phyloP scores from a whole-genome alignment of 176 grass and related monocot species.

The Oryza coarctata region DNA sequence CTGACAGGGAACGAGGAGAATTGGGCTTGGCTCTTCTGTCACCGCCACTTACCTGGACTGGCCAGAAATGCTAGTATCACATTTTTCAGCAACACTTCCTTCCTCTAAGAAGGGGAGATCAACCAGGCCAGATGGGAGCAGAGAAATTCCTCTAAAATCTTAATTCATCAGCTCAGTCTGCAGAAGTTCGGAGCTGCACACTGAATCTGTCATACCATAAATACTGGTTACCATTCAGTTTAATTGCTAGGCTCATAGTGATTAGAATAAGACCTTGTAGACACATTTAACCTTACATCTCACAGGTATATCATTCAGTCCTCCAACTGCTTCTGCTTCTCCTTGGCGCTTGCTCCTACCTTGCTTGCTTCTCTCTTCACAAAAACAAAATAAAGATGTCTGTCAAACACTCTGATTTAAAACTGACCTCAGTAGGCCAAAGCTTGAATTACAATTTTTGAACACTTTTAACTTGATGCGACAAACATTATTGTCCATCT shows the following conservation, averaged over 20 bases:
- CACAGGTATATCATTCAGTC: not conserved
- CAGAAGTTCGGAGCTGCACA: no score
- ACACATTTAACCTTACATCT: not conserved
- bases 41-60: not conserved
- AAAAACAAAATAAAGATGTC: not conserved
- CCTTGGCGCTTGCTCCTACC: not conserved
- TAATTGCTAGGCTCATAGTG: not conserved
- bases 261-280: not conserved
- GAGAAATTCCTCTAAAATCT: no score
- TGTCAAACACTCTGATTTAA: not conserved
- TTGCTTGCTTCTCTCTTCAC: not conserved
- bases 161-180: no score
- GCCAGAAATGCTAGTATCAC: not conserved
- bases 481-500: no score
- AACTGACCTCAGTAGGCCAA: no score
- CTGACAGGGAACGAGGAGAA: not conserved
- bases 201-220: no score
- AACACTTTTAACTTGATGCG: no score
- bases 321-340: not conserved
- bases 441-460: no score
- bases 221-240: not conserved
- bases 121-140: no score
- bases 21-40: not conserved
- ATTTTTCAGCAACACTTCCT: no score
- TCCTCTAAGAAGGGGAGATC: no score